Evolutionary conservation across 176 grass and related monocot genomes (phyloP), one percentile per base, ranked within the genome.

Genomic region (Calamus simplicifolius): DNA sequence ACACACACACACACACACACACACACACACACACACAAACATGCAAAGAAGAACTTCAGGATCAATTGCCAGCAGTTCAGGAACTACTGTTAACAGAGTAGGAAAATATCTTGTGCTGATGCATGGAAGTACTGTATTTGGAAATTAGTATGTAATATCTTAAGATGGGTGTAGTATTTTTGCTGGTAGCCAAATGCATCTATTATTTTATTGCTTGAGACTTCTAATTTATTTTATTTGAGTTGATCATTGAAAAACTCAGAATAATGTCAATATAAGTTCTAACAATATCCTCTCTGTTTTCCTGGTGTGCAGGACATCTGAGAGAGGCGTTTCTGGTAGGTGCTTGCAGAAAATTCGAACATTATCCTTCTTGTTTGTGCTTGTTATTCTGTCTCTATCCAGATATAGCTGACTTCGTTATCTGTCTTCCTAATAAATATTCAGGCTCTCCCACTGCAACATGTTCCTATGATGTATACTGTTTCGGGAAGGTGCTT

Each of bases 401-500:
- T 43, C 35, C 35, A 43, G 35, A 43, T 7, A 12, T 3, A 13
- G 25, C 51, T 38, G 30, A 48, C 51, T 25, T 71, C 27, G 7
- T 61, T 29, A 16, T 51, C 73, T 64, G 35, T 43, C 12, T 43
- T 7, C 31, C 31, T 2, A 35, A 35, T 7, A 35, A 35, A 35
- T 35, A 7, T 3, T 73, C 80, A 88, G 87, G 87, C 18, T 75
- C 78, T 66, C 84, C 87, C 62, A 38, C 65, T 8, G 92, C 87
- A 49, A 79, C 75, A 29, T 70, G 69, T 70, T 62, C 84, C 26
- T 88, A 88, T 4, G 87, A 97, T 25, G 59, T 91, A 50, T 97
- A 90, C 66, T 85, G 92, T 63, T 83, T 97, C 49, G 92, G 92
- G 16, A 97, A 97, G 66, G 92, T 97, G 57, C 75, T 97, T 4